Conservation (phyloP, 768 basidiomycete species). For the Cyathus striatus region DNA sequence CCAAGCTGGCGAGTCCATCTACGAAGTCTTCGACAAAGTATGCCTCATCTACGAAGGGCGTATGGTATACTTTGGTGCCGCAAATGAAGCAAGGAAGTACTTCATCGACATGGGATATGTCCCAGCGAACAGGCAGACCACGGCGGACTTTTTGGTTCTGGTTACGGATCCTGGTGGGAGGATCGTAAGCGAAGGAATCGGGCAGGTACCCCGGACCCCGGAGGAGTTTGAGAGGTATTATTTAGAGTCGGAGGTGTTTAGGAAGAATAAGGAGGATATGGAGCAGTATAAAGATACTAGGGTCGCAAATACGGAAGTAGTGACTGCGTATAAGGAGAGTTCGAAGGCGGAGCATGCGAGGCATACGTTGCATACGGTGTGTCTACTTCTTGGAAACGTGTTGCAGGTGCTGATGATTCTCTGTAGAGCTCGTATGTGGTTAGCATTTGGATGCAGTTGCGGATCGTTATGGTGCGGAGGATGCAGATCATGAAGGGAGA, state of each 20-base stretch:
- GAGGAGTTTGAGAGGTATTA: slow-evolving; percentile 40
- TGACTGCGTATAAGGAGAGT: slow-evolving; percentile 18
- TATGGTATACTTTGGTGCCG: slow-evolving; percentile 76
- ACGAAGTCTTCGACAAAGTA: slow-evolving; percentile 64
- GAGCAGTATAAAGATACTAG: slow-evolving; percentile 39
- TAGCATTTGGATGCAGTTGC: slow-evolving; percentile 35
- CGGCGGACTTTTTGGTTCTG: slow-evolving; percentile 57
- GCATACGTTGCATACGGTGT: slow-evolving; percentile 25
- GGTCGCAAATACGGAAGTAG: slow-evolving; percentile 34
- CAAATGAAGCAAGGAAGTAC: slow-evolving; percentile 60
- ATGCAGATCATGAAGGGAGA: slow-evolving; percentile 36
- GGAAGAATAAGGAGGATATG: slow-evolving; percentile 31
- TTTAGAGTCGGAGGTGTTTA: slow-evolving; percentile 14
- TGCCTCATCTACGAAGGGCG: slow-evolving; percentile 73
- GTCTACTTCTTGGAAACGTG: not conserved
- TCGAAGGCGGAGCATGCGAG: slow-evolving; percentile 47
- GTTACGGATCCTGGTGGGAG: slow-evolving; percentile 57
- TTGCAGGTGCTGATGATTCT: not conserved
- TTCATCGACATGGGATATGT: slow-evolving; percentile 67
- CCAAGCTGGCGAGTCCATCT: slow-evolving; percentile 73
- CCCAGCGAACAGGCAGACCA: slow-evolving; percentile 57
- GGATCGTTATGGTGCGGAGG: slow-evolving; percentile 35
- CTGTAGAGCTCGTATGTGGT: slow-evolving; percentile 28
- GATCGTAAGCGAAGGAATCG: slow-evolving; percentile 25
- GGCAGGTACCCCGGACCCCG: slow-evolving; percentile 36